Percentiles rank a stretch among this genome's conserved stretches.
Conservation (phyloP, 306 rosid genomes). For the Cucumis cinereus region DNA sequence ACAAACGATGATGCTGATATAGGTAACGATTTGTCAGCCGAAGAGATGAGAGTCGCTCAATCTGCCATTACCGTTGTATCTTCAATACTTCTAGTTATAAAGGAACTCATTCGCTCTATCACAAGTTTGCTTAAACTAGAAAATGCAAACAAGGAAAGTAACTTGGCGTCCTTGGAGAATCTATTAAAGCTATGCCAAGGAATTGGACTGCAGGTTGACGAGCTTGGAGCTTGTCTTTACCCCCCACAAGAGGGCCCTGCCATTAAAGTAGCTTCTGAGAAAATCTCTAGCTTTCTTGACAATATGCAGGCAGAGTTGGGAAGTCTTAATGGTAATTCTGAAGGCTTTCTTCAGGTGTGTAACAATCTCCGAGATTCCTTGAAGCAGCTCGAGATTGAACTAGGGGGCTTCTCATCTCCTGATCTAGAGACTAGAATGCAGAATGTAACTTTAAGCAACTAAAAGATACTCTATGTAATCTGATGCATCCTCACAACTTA, state of each 20-base stretch:
- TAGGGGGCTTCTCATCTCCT: conserved; percentile 11
- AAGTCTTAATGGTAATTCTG: conserved; percentile 39
- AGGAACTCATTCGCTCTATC: conserved; percentile 70
- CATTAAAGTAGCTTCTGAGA: conserved; percentile 33
- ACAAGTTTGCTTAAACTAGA: conserved; percentile 60
- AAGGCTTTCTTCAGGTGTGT: conserved; percentile 46
- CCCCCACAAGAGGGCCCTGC: conserved; percentile 74
- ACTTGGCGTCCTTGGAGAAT: conserved; percentile 60
- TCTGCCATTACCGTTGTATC: conserved; percentile 44
- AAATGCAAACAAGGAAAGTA: conserved; percentile 30
- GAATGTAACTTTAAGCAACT: conserved; percentile 27
- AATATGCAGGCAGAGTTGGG: conserved; percentile 31
- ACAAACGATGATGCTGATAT: conserved; percentile 47
- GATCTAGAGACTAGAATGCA: conserved; percentile 39
- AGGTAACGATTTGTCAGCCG: conserved; percentile 80
- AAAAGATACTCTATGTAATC: neutral
- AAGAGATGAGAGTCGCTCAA: conserved; percentile 74
- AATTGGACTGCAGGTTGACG: conserved; percentile 60
- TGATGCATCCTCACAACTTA: neutral
- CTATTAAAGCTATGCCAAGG: conserved; percentile 54
- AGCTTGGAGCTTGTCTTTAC: conserved; percentile 82
- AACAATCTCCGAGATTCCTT: conserved; percentile 35
- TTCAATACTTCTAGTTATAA: conserved; percentile 36
- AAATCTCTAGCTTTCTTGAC: conserved; percentile 42
- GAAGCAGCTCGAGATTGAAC: conserved; percentile 31